phyloP scores from a whole-genome alignment of 306 rosid species.

The Elaeagnus macrophylla region DNA sequence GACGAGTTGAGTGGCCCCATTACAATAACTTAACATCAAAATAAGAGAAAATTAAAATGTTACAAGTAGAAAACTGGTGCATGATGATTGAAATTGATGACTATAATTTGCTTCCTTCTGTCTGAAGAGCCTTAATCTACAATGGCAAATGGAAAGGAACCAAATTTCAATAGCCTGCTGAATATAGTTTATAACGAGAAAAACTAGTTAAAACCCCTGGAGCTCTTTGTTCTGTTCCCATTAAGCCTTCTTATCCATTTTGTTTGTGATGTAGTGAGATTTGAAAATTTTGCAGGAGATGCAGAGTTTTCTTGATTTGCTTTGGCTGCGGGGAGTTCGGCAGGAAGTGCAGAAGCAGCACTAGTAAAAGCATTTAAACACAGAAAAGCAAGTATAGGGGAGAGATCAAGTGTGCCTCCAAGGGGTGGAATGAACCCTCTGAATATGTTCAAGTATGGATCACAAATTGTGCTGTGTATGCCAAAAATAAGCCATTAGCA shows the following conservation, averaged over 20 bases:
- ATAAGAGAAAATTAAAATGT: neutral
- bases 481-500: slow-evolving; percentile 13
- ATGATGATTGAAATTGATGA: no score
- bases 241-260: slow-evolving; percentile 81
- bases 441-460: slow-evolving; percentile 92
- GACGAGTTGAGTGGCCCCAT: no score
- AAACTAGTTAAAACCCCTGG: slow-evolving; percentile 21
- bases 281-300: slow-evolving; percentile 16
- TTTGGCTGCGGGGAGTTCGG: slow-evolving; percentile 64
- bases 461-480: slow-evolving; percentile 71
- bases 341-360: slow-evolving; percentile 94
- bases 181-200: neutral
- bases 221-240: slow-evolving; percentile 41
- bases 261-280: slow-evolving; percentile 48
- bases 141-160: neutral
- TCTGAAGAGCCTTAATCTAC: neutral
- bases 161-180: neutral
- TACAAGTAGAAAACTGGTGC: no score
- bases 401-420: slow-evolving; percentile 88
- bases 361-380: slow-evolving; percentile 84
- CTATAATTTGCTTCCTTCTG: neutral
- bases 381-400: slow-evolving; percentile 85
- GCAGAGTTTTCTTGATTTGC: slow-evolving; percentile 27
- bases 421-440: slow-evolving; percentile 90
- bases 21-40: no score